These are phyloP conservation scores for Aristolochia fimbriata DNA, from an alignment of 164 flowering plant genomes.

Conservation along the genomic window DNA sequence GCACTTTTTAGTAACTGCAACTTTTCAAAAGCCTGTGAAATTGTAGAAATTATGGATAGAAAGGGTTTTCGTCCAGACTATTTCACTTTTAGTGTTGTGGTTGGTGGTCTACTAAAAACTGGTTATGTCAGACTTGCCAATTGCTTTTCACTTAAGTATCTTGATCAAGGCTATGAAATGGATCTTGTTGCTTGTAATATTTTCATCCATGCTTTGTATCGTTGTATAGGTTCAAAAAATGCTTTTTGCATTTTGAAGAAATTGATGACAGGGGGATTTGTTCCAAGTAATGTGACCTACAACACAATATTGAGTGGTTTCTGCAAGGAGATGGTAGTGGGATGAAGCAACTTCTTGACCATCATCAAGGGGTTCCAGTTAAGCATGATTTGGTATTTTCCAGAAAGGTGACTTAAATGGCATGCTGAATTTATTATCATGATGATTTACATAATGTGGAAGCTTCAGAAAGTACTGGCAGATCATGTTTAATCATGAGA, in stretches of 20 bases:
- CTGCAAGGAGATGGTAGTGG: conserved; percentile 25
- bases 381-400: too few relatives aligned
- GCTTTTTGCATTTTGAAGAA: conserved; percentile 22
- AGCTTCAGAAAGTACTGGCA: too few relatives aligned
- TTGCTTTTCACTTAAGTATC: conserved; percentile 14
- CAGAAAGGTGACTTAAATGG: too few relatives aligned
- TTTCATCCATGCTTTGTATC: conserved; percentile 30
- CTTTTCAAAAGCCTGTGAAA: conserved; percentile 20
- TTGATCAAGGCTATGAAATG: conserved; percentile 16
- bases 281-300: conserved; percentile 29
- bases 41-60: conserved; percentile 17
- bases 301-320: conserved; percentile 43
- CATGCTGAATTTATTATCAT: too few relatives aligned
- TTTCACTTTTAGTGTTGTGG: conserved; percentile 35
- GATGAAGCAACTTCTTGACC: conserved; percentile 16
- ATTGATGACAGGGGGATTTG: conserved; percentile 29
- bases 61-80: conserved; percentile 33
- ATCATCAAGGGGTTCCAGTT: too few relatives aligned
- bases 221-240: conserved; percentile 18
- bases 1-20: conserved; percentile 23
- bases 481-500: too few relatives aligned
- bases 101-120: conserved; percentile 35
- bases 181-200: conserved; percentile 32
- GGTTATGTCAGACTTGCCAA: conserved; percentile 19
- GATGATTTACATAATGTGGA: too few relatives aligned